Evolutionary conservation across 257 asterid species (phyloP), one percentile per base, ranked within the genome.

Genomic region (Capsicum pubescens): DNA sequence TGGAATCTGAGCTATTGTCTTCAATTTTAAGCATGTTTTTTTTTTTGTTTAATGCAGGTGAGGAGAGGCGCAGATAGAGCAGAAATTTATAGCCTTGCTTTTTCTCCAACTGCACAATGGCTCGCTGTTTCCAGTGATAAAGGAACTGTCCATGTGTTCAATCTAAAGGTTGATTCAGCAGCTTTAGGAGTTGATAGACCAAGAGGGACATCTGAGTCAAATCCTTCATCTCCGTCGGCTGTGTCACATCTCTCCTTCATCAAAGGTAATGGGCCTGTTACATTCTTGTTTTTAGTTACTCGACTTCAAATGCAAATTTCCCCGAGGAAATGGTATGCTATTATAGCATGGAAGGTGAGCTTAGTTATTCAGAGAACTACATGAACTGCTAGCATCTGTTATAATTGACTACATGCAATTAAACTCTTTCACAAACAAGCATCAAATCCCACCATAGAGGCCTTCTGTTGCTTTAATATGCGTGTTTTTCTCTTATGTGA

Each of bases 31-130:
- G 26, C 46, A 21, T 66, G 19, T 55, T 32, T 5, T 13, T 55
- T 26, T 26, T 5, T 2, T 44, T 54, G 42, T 88, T 9, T 80
- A 83, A 86, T 87, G 88, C 94, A 97, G 99, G 94, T 96, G 60
- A 91, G 99, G 82, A 91, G 98, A 88, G 98, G 98, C 14, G 95
- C 98, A n/a, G 99, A 94, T 88, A 92, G 98, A 87, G 99, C 99
- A 39, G 97, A 96, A 88, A 96, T 93, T 78, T 93, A 91, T 88
- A 92, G 97, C 88, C 88, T 96, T 78, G 93, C 98, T 36, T 96
- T 96, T 90, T 94, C 98, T 35, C 89, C 98, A 26, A 86, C 95
- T 55, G 91, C 94, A 46, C 94, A 94, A 87, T 94, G 99, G 99
- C 88, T 96, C 85, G 98, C 98, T 59, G 98, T 93, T 36, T 96